Evolutionary conservation across 2,329 filamentous ascomycete genomes (phyloP).

Genomic region (Diaporthe destruens): DNA sequence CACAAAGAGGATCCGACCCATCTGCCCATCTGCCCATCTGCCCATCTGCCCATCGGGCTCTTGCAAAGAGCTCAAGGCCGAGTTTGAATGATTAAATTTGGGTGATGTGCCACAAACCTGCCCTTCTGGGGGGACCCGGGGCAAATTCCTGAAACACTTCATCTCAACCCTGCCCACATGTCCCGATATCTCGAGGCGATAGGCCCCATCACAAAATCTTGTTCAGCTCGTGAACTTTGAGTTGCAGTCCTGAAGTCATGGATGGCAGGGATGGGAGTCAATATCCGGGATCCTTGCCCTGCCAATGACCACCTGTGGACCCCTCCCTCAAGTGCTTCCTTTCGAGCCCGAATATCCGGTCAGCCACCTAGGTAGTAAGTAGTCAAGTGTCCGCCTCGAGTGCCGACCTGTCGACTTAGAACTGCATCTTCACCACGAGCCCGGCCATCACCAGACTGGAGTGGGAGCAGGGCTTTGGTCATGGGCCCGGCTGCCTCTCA

Average conservation of each 20-base stretch:
- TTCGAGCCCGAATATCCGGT: slow-evolving; percentile 15
- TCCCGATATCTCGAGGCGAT: slow-evolving; percentile 1
- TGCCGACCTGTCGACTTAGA: not conserved
- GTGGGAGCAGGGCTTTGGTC: not conserved
- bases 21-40: no score
- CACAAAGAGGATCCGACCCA: slow-evolving; percentile 2
- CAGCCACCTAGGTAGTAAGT: no score
- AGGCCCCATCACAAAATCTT: not conserved
- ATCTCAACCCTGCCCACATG: not conserved
- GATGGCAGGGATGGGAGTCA: not conserved
- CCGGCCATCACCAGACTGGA: not conserved
- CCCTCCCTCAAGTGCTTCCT: not conserved
- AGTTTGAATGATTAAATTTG: slow-evolving; percentile 20
- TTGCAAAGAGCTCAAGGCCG: not conserved
- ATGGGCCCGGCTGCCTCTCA: not conserved
- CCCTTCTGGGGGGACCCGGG: slow-evolving; percentile 4
- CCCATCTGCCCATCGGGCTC: no score
- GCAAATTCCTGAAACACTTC: not conserved
- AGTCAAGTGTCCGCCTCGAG: slow-evolving; percentile 10
- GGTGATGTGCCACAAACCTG: slow-evolving; percentile 22
- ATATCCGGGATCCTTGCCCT: not conserved
- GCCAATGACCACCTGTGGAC: not conserved
- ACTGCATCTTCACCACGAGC: not conserved
- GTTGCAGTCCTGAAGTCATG: not conserved
- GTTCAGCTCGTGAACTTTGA: slow-evolving; percentile 6